Base-by-base conservation (phyloP, 2,329 filamentous ascomycete genomes). In the Colletotrichum eleusines region DNA sequence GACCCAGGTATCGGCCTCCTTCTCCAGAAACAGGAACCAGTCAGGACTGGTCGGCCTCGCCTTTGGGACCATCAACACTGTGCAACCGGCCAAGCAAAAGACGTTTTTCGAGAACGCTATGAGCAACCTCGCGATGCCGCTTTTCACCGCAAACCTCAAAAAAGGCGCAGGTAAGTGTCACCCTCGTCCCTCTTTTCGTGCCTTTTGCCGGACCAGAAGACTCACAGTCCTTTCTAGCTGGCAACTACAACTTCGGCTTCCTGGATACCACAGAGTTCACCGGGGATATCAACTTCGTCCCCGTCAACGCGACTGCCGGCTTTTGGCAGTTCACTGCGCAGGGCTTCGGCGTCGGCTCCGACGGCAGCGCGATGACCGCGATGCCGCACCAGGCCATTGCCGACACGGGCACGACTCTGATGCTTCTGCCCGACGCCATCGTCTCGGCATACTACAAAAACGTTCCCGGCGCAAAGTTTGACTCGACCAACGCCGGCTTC, bases 391-490 rank as follows among this genome's bases (percentile, higher is more conserved):
- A 77, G n/a, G 86, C 84, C 74, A 92, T 93, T 78, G 88, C 89
- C 76, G 91, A 93, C 81, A 93, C 91, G 2, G 91, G 91, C 64
- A 93, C 91, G 66, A 90, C 90, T 1, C 87, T 93, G 38, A 80
- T 92, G 66, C 84, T 91, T 73, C 79, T 91, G 23, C 87, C 88
- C 33, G 77, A 84, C 66, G 74, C 77, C 40, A 82, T 91, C 70
- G 86, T 89, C 73, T 74, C 79, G 0, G 84, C 82, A 51, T 93
- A 92, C 84, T 93, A 92, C 82, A 77, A 77, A 46, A 77, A 87
- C 72, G 85, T 93, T 71, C 65, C 76, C 9, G 86, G 88, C 4
- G 84, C 91, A 0, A 73, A 80, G 55, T 76, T 87, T 73, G 81
- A 84, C 75, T 33, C 72, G 20, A 73, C 75, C 1, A 69, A 83